A percentile compares a stretch with the other conserved stretches of the same genome.
phyloP scores from a whole-genome alignment of 176 grass and related monocot species.

The Triticum turgidum region DNA sequence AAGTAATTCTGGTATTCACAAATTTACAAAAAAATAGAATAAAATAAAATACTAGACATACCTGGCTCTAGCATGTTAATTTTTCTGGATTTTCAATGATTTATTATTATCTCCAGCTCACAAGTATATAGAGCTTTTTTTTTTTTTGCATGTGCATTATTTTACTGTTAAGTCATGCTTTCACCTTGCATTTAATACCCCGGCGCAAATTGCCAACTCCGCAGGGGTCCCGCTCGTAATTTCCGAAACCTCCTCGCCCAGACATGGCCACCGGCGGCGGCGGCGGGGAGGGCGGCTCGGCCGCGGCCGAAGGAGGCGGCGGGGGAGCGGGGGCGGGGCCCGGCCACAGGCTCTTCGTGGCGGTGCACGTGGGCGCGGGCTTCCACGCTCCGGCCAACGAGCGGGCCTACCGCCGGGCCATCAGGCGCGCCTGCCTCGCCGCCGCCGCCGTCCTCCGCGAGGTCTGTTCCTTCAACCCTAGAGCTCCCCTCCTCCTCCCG shows the following conservation, averaged over 20 bases:
- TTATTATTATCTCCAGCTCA: not conserved
- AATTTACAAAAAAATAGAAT: too few relatives aligned
- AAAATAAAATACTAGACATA: too few relatives aligned
- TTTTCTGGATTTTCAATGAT: constrained; percentile 12
- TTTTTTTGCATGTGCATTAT: not conserved
- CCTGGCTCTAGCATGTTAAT: too few relatives aligned
- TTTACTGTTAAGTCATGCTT: not conserved
- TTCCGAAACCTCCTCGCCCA: not conserved
- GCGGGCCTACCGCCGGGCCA: constrained; percentile 63
- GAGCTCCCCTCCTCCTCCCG: not conserved
- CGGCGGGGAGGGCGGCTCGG: not conserved
- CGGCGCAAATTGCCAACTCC: not conserved
- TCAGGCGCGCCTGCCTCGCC: constrained; percentile 79
- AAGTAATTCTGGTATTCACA: too few relatives aligned
- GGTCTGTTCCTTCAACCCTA: not conserved
- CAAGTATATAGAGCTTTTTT: not conserved
- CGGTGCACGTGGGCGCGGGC: constrained; percentile 69
- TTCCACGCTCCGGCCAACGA: constrained; percentile 49
- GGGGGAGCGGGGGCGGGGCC: constrained; percentile 2
- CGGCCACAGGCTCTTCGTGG: constrained; percentile 52
- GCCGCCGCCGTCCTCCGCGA: constrained; percentile 62
- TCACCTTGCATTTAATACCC: not conserved
- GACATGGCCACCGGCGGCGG: constrained; percentile 11
- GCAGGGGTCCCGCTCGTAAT: not conserved
- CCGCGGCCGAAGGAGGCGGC: not conserved